Percentiles rank a stretch among this genome's conserved stretches.
phyloP scores from a whole-genome alignment of 495 filamentous ascomycete species.

The Tricharina praecox region DNA sequence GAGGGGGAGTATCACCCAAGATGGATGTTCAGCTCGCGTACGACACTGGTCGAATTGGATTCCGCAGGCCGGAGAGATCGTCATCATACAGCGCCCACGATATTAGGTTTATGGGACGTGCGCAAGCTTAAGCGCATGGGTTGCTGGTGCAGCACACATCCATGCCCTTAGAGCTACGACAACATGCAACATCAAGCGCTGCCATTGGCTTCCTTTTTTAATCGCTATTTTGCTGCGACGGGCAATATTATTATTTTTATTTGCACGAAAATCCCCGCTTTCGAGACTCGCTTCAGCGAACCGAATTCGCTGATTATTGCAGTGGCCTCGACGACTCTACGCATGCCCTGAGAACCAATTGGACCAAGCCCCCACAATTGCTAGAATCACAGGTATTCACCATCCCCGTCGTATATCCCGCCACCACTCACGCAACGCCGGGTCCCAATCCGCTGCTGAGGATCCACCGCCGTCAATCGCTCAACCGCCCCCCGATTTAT shows the following conservation, averaged over 20 bases:
- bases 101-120: slow-evolving; percentile 8
- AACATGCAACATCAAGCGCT: slow-evolving; percentile 2
- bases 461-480: too few relatives aligned
- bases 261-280: slow-evolving; percentile 4
- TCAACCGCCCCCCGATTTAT: too few relatives aligned
- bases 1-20: slow-evolving; percentile 3
- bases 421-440: background rate
- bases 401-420: too few relatives aligned
- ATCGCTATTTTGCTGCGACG: background rate
- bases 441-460: background rate
- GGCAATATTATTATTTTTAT: slow-evolving; percentile 1
- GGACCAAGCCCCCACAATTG: background rate
- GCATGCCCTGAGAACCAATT: slow-evolving; percentile 1
- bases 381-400: background rate
- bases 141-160: background rate
- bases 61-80: slow-evolving; percentile 3
- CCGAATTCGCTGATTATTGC: slow-evolving; percentile 7
- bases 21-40: too few relatives aligned
- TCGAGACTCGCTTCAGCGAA: slow-evolving; percentile 6
- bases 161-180: background rate
- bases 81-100: slow-evolving; percentile 8
- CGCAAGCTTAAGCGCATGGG: slow-evolving; percentile 5
- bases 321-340: slow-evolving; percentile 1
- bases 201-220: slow-evolving; percentile 1
- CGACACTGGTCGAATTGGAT: slow-evolving; percentile 8